Evolutionary conservation across 768 basidiomycete species (phyloP), one percentile per base, ranked within the genome.

Genomic region (Boletus edulis): DNA sequence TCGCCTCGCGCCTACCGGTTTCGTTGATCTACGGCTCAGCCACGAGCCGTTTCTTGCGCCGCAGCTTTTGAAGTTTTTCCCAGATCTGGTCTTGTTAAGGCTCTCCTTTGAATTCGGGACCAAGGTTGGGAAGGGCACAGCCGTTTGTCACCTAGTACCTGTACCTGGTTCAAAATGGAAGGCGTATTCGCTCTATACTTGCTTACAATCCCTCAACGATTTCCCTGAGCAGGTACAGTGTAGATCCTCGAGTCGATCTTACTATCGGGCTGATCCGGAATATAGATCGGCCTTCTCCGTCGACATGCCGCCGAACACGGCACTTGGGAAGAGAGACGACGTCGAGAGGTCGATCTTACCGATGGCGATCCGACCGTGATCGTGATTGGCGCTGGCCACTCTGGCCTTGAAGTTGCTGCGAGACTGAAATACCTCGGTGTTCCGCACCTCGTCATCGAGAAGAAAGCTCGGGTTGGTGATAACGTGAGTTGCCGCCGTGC

Each of bases 301-400:
- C 20, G 14, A 22, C n/a, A 15, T 20, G 34, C 8, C 10, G 3
- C 34, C 13, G 46, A 46, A 46, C 46, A 46, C 20, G 46, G 34
- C 12, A 74, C 77, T 52, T 89, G 86, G 86, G 73, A 74, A 43
- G 73, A 74, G 31, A 68, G 73, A 27, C 32, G 34, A 22, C 20
- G 46, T 24, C 20, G 34, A 35, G 46, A 46, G 34, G 18, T 22
- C 0, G 46, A 78, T 27, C 85, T 84, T 58, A 69, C 67, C 31
- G 77, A 76, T 18, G 64, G 59, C 6, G 75, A 78, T 35, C 85
- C 85, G 0, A 76, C 75, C 2, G 88, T 86, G 13, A 64, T 89
- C 32, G 72, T 89, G 27, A 70, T 87, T 20, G 84, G 86, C 12
- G 85, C 78, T 0, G 86, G 86, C 0, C 88, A 89, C 53, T 80